Base-by-base conservation (phyloP, 2,329 filamentous ascomycete genomes). In the Chaetoscypha palmicola region DNA sequence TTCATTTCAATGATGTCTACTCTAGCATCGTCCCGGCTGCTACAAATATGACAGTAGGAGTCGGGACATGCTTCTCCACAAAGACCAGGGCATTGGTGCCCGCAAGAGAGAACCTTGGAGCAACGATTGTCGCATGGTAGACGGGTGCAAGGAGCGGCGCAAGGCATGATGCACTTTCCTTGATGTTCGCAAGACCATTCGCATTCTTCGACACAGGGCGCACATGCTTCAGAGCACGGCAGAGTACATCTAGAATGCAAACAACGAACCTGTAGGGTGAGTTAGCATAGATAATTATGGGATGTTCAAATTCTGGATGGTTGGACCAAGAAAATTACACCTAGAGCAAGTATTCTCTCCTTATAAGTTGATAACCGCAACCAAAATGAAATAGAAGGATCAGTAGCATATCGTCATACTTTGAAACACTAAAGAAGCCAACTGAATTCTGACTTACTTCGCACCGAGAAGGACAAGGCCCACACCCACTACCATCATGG, bases 141-240 rank as follows among this genome's bases (percentile, higher is more conserved):
- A 63, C 77, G 73, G 50, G 83, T 68, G 56, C 82, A 88, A 0
- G 83, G 81, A 0, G 74, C 81, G 0, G 79, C 78, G 48, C 83
- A 86, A 2, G 64, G 65, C 61, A 66, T 64, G 5, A 58, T 55
- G 48, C 70, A 73, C 31, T 4, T 17, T 8, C 52, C 63, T 26
- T 62, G 56, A 52, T 85, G 81, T 5, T 68, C 66, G 48, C 79
- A 84, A 3, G 54, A 54, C 23, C 74, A 81, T 0, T 67, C 60
- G 50, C 80, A 85, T 1, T 57, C 50, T 48, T 78, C 73, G 0
- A 73, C 72, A 51, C 81, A 85, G 0, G 79, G 80, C 2, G 65
- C 58, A 53, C 81, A 86, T 1, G 78, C 72, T 52, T 85, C 73
- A 19, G 66, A 59, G 55, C 81, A 86, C 4, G 57, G 58, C 43